Evolutionary conservation across 2,329 filamentous ascomycete genomes (phyloP).

Genomic region (Cladosporium sp.): DNA sequence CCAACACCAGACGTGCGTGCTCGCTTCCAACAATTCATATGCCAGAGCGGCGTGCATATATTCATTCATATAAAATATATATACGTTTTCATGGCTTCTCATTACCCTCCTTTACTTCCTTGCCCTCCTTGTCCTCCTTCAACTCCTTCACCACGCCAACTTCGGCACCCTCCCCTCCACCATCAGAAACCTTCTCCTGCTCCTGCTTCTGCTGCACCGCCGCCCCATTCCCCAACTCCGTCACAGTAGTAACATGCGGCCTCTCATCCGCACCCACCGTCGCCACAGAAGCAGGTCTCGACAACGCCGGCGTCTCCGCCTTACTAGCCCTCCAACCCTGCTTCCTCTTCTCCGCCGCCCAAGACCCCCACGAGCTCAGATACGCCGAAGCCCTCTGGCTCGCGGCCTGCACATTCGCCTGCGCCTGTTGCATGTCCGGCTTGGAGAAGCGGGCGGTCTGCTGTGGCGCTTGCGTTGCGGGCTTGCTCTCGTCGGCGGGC

Average conservation of each 20-base stretch:
- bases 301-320: slow-evolving; percentile 4
- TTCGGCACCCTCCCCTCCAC: too few species aligned
- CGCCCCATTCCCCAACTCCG: not conserved
- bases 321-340: slow-evolving; percentile 33
- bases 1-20: too few species aligned
- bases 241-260: slow-evolving; percentile 1
- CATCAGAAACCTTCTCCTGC: not conserved
- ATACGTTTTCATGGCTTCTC: too few species aligned
- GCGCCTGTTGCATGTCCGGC: slow-evolving; percentile 50
- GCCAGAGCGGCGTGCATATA: too few species aligned
- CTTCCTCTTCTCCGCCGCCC: slow-evolving; percentile 71
- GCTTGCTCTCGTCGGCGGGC: slow-evolving; percentile 16
- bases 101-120: too few species aligned
- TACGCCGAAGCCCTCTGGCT: slow-evolving; percentile 56
- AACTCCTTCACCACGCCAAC: too few species aligned
- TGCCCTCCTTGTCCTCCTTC: too few species aligned
- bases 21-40: too few species aligned
- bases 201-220: not conserved
- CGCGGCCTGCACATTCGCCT: slow-evolving; percentile 51
- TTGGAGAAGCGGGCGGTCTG: slow-evolving; percentile 19
- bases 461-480: slow-evolving; percentile 16
- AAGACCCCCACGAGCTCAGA: slow-evolving; percentile 58
- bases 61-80: too few species aligned
- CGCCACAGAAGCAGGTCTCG: not conserved
- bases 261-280: not conserved